A percentile compares a stretch with the other conserved stretches of the same genome.
Conservation (phyloP, 345 rosid genomes). For the Eutrema heterophyllum region DNA sequence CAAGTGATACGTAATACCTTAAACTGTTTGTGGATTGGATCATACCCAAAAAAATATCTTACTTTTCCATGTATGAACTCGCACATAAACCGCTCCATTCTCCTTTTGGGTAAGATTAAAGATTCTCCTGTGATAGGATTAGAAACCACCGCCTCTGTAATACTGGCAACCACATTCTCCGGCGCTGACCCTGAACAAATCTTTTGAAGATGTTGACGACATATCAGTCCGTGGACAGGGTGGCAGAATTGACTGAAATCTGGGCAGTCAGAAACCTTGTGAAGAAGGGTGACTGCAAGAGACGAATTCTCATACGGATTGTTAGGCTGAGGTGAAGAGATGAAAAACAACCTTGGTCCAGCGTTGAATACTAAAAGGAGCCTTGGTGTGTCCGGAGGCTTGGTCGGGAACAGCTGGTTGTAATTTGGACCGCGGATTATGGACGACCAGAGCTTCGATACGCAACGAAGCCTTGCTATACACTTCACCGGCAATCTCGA, state of each 20-base stretch:
- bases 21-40: not conserved
- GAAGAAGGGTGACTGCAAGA: not conserved
- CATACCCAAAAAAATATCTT: not conserved
- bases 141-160: not conserved
- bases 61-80: not conserved
- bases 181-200: not conserved
- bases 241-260: too few relatives aligned
- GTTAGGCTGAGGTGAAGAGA: too few relatives aligned
- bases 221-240: not conserved
- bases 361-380: too few relatives aligned
- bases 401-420: not conserved
- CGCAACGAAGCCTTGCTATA: not conserved
- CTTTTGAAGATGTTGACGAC: not conserved
- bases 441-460: conserved; percentile 13
- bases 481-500: not conserved
- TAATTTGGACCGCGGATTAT: not conserved
- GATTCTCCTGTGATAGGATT: not conserved
- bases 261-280: too few relatives aligned
- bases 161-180: too few relatives aligned
- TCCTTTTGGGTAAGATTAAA: not conserved
- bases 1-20: not conserved
- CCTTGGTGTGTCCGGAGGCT: not conserved
- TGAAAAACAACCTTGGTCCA: too few relatives aligned
- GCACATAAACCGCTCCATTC: too few relatives aligned
- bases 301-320: not conserved